Base-by-base conservation (phyloP, 2,329 filamentous ascomycete genomes). In the Diaporthe vexans region DNA sequence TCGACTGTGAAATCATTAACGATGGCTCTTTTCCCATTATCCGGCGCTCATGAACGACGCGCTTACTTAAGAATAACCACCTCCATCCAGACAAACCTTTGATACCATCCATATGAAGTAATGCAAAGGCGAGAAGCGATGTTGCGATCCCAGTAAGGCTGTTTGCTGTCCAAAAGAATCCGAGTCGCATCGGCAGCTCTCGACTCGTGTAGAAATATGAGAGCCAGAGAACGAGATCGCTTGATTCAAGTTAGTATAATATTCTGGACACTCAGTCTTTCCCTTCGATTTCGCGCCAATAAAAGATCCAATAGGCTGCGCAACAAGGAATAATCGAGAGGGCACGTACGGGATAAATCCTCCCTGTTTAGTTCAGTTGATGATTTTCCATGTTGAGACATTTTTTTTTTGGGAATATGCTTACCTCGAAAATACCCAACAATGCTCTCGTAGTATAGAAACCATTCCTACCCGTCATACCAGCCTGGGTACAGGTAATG, bases 181-280 rank as follows among this genome's bases (percentile, higher is more conserved):
- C 82, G 15, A 85, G 76, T 2, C 84, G 80, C 72, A 84, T 82
- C 6, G 84, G 83, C 0, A 85, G 76, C 71, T 85, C 83, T 35
- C 78, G 78, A 0, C 80, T 81, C 1, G 80, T 83, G 58, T 83
- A 83, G 52, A 81, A 83, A 33, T 83, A 82, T 35, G 78, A 80
- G n/a, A 83, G 75, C 80, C 80, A 83, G 19, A 83, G 75, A 9
- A 82, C 78, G 0, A 81, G 74, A 71, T 83, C 81, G 5, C 63
- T 67, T 37, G 3, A 13, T 17, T 24, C 1, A 8, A n/a, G 29
- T 67, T 52, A 67, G 11, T 2, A 21, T 8, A 3, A 33, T 15
- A 21, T 19, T n/a, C 5, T 8, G 13, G 13, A 17, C 17, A 37
- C 17, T 7, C 26, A 37, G 35, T 1, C 3, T 1, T 0, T 3